Evolutionary conservation across 2,329 filamentous ascomycete genomes (phyloP).

Genomic region (Pestalotiopsis sp.): DNA sequence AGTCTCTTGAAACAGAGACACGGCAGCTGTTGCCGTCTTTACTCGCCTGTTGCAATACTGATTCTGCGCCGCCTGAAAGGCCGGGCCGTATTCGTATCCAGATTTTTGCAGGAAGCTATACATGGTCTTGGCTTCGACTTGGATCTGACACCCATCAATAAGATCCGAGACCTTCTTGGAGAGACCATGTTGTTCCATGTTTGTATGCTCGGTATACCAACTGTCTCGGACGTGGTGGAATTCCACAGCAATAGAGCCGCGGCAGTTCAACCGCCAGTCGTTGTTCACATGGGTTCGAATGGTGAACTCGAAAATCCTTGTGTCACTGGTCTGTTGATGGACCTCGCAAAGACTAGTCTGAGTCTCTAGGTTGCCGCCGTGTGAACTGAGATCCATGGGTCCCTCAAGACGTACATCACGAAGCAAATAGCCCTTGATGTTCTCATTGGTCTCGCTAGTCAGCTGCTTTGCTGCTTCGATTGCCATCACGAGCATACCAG

Average conservation of each 20-base stretch:
- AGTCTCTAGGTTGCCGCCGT: constrained; percentile 11
- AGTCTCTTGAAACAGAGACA: constrained; percentile 19
- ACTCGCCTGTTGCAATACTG: too few relatives aligned
- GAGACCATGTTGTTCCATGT: not conserved
- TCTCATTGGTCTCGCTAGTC: constrained; percentile 8
- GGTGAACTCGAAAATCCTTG: not conserved
- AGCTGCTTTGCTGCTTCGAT: constrained; percentile 30
- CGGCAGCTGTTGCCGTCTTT: constrained; percentile 6
- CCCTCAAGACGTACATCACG: constrained; percentile 22
- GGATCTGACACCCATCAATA: not conserved
- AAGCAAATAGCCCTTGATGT: constrained; percentile 21
- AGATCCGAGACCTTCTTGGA: not conserved
- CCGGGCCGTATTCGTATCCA: not conserved
- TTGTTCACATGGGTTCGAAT: constrained; percentile 24
- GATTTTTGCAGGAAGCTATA: not conserved
- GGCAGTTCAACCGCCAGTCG: constrained; percentile 13
- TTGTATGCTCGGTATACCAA: not conserved
- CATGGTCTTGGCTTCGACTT: not conserved
- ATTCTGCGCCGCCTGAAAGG: not conserved
- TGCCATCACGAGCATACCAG: constrained; percentile 32
- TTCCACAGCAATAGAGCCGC: not conserved
- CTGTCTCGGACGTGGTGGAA: too few relatives aligned
- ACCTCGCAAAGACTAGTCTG: constrained; percentile 18
- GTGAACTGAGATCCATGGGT: constrained; percentile 18
- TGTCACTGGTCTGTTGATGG: not conserved